Evolutionary conservation across 1,139 yeast genomes (phyloP), one percentile per base, ranked within the genome.

Genomic region (Blastobotrys buckinghamii): DNA sequence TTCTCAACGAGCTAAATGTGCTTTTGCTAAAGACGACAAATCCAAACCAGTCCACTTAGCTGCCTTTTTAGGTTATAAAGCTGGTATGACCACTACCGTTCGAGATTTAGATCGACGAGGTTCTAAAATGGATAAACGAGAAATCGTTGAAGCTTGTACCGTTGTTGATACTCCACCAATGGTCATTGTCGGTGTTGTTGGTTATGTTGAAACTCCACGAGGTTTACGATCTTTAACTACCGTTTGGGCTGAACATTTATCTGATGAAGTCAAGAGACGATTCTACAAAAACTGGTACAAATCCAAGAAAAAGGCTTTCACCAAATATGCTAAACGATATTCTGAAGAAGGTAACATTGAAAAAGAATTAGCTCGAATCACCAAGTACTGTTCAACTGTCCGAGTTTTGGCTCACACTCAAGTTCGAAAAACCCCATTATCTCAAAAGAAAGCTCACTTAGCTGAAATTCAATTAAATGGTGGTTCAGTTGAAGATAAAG

Each of bases 281-380:
- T 92, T 92, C 96, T 92, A 92, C 96, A 92, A 90, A 88, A 92
- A 90, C 96, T 92, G 98, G 98, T 92, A 85, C 96, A 90, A 89
- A 84, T 85, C 96, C 66, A 92, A 92, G 94, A 92, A 92, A 96
- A 90, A 90, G 94, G 98, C 98, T 70, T 92, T 92, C 94, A 87
- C 97, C 87, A 89, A 92, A 81, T 92, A 92, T 89, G 85, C 97
- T 75, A 87, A 94, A 76, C 90, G 92, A 83, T 90, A 90, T 84
- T 88, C 97, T 68, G 81, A 81, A 71, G 88, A 83, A 70, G 82
- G 86, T 71, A 84, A 85, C 71, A 76, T 90, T 70, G 95, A 86
- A 74, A 86, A 88, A 74, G 98, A 94, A 79, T 84, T 92, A 73
- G 97, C 96, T 71, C 90, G 98, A 84, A 89, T 92, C 75, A 80